Base-by-base conservation (phyloP, 176 grass and related monocot species). In the Oryza coarctata region DNA sequence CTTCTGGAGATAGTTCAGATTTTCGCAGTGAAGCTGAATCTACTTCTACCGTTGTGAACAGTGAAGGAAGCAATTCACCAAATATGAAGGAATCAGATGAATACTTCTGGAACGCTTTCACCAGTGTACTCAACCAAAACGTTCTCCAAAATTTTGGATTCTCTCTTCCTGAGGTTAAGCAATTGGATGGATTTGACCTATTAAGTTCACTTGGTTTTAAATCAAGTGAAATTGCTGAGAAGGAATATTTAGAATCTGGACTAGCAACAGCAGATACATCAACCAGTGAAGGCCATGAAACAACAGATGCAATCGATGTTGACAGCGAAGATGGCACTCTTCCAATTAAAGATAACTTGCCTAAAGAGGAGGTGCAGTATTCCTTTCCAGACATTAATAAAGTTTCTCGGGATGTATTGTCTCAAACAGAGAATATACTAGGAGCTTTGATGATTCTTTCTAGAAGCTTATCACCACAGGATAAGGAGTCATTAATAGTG, bases 351-450 rank as follows among this genome's bases (percentile, higher is more conserved):
- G 71, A 87, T 32, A 80, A 61, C 12, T 65, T 26, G 6, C 69
- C 63, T 43, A 80, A 82, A 81, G 71, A 87, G 44, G 80, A 50
- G 15, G 60, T 26, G 4, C 73, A 70, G 8, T 30, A 65, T 86
- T 85, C 88, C 45, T 84, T 98, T 98, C 85, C 86, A 7, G 92
- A 98, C 50, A 89, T 98, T 75, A 93, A 74, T 71, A 94, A 89
- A 83, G 86, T 94, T 50, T 98, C 95, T 43, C 75, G 86, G 30
- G 90, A 94, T 73, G 88, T 98, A 45, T 70, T 98, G 36, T 89
- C 87, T 78, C 92, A 98, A 87, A 98, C 95, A 44, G 95, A 98
- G 68, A 93, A 89, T 63, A 83, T 98, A 87, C 89, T 98, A 81
- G 92, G 95, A 73, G 90, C 95, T 83, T 80, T 98, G 73, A 87